Evolutionary conservation across 2,329 filamentous ascomycete genomes (phyloP).

Genomic region (Daldinia sp.): DNA sequence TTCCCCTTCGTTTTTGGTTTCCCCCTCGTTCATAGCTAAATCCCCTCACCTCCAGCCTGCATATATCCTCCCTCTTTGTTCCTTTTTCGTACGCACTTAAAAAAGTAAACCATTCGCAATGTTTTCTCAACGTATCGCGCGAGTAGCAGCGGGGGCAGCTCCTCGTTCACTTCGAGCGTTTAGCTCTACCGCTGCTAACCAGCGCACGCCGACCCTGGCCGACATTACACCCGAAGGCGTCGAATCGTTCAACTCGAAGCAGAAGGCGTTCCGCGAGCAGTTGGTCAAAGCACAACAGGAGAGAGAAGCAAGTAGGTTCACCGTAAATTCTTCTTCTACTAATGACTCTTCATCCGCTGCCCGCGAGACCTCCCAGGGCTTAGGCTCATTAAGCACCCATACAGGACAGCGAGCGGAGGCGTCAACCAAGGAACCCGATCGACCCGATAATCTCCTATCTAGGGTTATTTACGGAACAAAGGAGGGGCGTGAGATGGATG

Average conservation of each 20-base stretch:
- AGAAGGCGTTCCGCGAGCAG: conserved; percentile 87
- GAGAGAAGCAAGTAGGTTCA: conserved; percentile 83
- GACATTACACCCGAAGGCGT: conserved; percentile 82
- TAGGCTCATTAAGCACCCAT: conserved; percentile 72
- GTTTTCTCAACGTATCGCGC: conserved; percentile 65
- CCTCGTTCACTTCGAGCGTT: conserved; percentile 68
- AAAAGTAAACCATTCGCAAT: conserved; percentile 51
- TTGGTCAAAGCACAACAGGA: conserved; percentile 82
- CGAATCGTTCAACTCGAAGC: conserved; percentile 82
- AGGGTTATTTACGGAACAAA: conserved; percentile 97
- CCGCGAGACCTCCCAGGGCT: conserved; percentile 58
- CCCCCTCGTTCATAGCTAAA: neutral
- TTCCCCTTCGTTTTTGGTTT: neutral
- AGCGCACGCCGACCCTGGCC: conserved; percentile 79
- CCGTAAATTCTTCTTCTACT: conserved; percentile 39
- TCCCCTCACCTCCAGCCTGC: neutral
- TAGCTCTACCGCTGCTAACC: conserved; percentile 63
- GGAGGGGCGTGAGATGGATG: conserved; percentile 92
- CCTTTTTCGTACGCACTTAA: neutral
- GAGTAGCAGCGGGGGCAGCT: conserved; percentile 58
- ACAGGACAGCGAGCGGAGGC: conserved; percentile 71
- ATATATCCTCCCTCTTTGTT: conserved; percentile 13
- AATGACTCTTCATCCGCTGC: conserved; percentile 24
- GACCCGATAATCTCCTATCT: conserved; percentile 79
- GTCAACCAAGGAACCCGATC: conserved; percentile 67